Conservation (phyloP, 352 stramenopile genomes). For the Globisporangium abappressorium region DNA sequence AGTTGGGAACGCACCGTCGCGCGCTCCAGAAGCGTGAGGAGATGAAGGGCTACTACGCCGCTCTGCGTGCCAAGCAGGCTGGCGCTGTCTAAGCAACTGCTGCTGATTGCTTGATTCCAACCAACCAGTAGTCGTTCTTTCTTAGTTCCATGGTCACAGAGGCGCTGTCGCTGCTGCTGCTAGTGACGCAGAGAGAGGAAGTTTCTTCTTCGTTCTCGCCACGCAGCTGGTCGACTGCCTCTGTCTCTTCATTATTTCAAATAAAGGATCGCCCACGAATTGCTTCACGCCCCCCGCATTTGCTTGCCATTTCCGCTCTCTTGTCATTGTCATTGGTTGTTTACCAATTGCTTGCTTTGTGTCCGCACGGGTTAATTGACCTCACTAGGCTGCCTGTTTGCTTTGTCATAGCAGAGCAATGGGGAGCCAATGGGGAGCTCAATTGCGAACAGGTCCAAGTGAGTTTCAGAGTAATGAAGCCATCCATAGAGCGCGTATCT, state of each 20-base stretch:
- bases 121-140: slow-evolving; percentile 23
- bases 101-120: slow-evolving; percentile 14
- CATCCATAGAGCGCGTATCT: background rate
- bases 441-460: background rate
- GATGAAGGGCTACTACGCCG: slow-evolving; percentile 98
- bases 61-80: slow-evolving; percentile 94
- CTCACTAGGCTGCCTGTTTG: background rate
- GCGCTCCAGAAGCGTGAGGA: slow-evolving; percentile 98
- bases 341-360: background rate
- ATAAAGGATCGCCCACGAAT: slow-evolving; percentile 58
- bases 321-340: background rate
- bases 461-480: background rate
- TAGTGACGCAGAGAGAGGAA: slow-evolving; percentile 5
- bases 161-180: slow-evolving; percentile 18
- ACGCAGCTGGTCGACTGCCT: slow-evolving; percentile 17
- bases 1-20: slow-evolving; percentile 97
- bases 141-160: slow-evolving; percentile 43
- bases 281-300: slow-evolving; percentile 14
- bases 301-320: background rate
- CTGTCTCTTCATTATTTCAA: slow-evolving; percentile 75
- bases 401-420: background rate
- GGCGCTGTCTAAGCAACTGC: slow-evolving; percentile 43
- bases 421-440: background rate
- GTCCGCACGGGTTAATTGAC: background rate
- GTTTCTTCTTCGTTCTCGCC: too few relatives aligned